A percentile compares a stretch with the other conserved stretches of the same genome.
Evolutionary conservation across 2,329 filamentous ascomycete species (phyloP).

Genomic region (Xylariaceae sp.): DNA sequence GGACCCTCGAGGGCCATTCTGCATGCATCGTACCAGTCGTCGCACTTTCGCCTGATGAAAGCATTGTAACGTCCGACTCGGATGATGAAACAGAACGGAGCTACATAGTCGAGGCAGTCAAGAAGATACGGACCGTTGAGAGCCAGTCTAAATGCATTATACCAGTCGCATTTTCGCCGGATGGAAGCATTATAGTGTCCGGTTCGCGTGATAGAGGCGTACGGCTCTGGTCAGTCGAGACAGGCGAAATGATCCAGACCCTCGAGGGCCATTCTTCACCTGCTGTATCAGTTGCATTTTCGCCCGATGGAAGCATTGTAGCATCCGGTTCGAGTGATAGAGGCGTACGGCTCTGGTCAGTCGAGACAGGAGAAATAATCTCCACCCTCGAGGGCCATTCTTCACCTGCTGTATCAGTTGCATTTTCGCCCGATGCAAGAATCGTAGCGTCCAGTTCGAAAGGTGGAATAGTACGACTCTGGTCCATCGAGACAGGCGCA

Average conservation of each 20-base stretch:
- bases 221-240: constrained; percentile 1
- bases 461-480: constrained; percentile 4
- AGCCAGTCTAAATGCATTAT: too few species aligned
- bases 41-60: constrained; percentile 5
- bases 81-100: background rate
- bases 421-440: constrained; percentile 11
- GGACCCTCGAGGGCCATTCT: background rate
- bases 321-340: constrained; percentile 7
- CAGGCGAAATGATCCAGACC: background rate
- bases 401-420: background rate
- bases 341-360: background rate
- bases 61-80: background rate
- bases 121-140: constrained; percentile 5
- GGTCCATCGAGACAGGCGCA: constrained; percentile 4
- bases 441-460: constrained; percentile 12
- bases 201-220: constrained; percentile 2
- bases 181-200: constrained; percentile 12
- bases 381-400: constrained; percentile 9
- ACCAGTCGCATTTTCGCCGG: constrained; percentile 7
- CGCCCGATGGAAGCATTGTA: constrained; percentile 11
- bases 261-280: background rate
- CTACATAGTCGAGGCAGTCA: background rate
- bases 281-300: background rate
- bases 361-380: background rate
- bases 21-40: too few species aligned